Evolutionary conservation across 2,329 filamentous ascomycete species (phyloP).

Genomic region (Aspergillus aculeatinus): DNA sequence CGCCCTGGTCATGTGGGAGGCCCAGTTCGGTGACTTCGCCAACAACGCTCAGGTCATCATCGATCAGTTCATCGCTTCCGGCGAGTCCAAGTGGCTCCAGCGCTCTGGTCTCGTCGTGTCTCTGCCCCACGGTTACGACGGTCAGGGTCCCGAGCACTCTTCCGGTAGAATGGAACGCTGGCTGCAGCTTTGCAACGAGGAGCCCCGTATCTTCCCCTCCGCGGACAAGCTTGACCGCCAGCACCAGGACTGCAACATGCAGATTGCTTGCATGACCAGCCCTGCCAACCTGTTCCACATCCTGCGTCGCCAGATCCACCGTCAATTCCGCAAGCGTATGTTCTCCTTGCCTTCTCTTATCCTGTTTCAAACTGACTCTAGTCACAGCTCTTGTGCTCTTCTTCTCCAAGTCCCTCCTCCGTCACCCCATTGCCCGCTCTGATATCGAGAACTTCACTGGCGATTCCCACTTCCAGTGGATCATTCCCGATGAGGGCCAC

Average conservation of each 20-base stretch:
- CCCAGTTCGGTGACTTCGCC: constrained; percentile 98
- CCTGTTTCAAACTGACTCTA: constrained; percentile 16
- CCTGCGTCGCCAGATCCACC: constrained; percentile 94
- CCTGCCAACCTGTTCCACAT: constrained; percentile 96
- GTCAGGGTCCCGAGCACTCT: constrained; percentile 96
- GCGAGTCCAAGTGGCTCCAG: constrained; percentile 98
- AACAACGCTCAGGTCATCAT: constrained; percentile 99
- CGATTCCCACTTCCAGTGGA: constrained; percentile 93
- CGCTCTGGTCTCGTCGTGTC: constrained; percentile 95
- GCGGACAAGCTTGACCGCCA: constrained; percentile 89
- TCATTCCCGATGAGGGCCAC: constrained; percentile 88
- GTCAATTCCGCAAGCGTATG: constrained; percentile 98
- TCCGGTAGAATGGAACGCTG: constrained; percentile 97
- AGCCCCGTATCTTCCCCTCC: constrained; percentile 87
- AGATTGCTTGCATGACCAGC: constrained; percentile 95
- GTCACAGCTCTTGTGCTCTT: constrained; percentile 81
- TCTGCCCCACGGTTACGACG: constrained; percentile 95
- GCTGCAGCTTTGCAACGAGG: constrained; percentile 95
- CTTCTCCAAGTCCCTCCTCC: constrained; percentile 96
- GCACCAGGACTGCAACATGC: constrained; percentile 99
- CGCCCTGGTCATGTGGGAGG: constrained; percentile 98
- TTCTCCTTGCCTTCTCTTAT: constrained; percentile 20
- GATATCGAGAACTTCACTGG: constrained; percentile 86
- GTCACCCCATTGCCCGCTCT: constrained; percentile 89
- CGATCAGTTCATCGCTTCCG: constrained; percentile 97